Evolutionary conservation across 441 rosid species (phyloP), one percentile per base, ranked within the genome.

Genomic region (Euphorbia schlechtendalii): DNA sequence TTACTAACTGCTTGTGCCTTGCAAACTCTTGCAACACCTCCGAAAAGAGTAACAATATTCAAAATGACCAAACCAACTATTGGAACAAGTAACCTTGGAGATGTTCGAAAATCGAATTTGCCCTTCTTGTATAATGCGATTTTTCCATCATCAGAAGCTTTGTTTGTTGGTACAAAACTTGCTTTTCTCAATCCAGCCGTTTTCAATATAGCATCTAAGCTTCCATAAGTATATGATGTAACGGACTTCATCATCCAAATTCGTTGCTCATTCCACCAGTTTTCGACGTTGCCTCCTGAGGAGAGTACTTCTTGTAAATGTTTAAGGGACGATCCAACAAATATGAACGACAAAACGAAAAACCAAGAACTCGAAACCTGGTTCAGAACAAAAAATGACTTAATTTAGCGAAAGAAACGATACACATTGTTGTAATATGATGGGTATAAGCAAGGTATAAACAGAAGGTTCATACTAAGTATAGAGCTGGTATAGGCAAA

Each of bases 211-310:
- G 78, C 76, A 38, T 77, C 74, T 51, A 77, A 64, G 63, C 56
- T 77, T 48, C 78, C 80, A 22, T 69, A 80, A 2, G 64, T 24
- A 43, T 73, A 70, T 63, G 70, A 56, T 1, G 81, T 73, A 0
- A 71, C 69, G 10, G 81, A 75, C 63, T 77, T 77, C 18, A 73
- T 77, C 80, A 77, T 60, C 75, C 80, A 71, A 27, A 74, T 38
- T 43, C 67, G 63, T 49, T 71, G 76, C 58, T 70, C 74, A 46
- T 77, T 72, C 62, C 48, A 46, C 71, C 78, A 76, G 18, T 59
- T 70, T 0, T 56, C 56, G 18, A 71, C 21, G 0, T 74, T 61
- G 12, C 75, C 69, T 55, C 78, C 80, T 0, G 71, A 65, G 41
- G 60, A 41, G 18, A 78, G 14, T 13, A 77, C 74, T 52, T 78